phyloP scores from a whole-genome alignment of 345 rosid genomes.

The Cardamine chenopodiifolia region DNA sequence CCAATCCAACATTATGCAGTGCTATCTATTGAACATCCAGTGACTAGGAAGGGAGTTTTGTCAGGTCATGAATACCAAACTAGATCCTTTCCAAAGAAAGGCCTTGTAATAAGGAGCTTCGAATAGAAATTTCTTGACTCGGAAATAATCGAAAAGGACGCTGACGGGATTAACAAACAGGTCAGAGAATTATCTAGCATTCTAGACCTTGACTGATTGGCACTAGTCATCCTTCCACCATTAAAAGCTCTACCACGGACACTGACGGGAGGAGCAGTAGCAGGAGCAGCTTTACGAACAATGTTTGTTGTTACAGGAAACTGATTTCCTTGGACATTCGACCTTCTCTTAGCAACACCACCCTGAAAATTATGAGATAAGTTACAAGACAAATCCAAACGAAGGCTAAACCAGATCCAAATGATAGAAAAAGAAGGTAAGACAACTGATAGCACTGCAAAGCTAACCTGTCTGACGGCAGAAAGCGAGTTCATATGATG shows the following conservation, averaged over 20 bases:
- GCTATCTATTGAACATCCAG: neutral
- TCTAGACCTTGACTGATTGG: conserved; percentile 66
- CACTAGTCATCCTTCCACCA: conserved; percentile 46
- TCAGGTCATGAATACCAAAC: neutral
- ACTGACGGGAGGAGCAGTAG: conserved; percentile 48
- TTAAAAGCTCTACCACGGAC: conserved; percentile 52
- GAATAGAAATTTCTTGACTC: conserved; percentile 14
- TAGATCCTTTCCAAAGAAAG: too few relatives aligned
- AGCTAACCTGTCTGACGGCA: conserved; percentile 67
- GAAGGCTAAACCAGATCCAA: neutral
- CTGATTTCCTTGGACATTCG: conserved; percentile 56
- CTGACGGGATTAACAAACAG: conserved; percentile 14
- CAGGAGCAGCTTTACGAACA: conserved; percentile 59
- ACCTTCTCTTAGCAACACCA: conserved; percentile 67
- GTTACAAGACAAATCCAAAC: neutral
- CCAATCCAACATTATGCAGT: neutral
- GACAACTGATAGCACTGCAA: neutral
- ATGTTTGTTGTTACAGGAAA: conserved; percentile 58
- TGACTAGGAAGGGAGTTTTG: neutral
- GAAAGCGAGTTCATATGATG: conserved; percentile 63
- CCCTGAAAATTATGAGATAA: conserved; percentile 51
- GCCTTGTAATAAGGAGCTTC: neutral
- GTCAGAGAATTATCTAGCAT: conserved; percentile 26
- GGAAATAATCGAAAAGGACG: conserved; percentile 4
- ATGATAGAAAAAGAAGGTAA: conserved; percentile 5